A percentile compares a stretch with the other conserved stretches of the same genome.
Evolutionary conservation across 2,329 filamentous ascomycete species (phyloP).

Genomic region (Aureobasidium subglaciale): DNA sequence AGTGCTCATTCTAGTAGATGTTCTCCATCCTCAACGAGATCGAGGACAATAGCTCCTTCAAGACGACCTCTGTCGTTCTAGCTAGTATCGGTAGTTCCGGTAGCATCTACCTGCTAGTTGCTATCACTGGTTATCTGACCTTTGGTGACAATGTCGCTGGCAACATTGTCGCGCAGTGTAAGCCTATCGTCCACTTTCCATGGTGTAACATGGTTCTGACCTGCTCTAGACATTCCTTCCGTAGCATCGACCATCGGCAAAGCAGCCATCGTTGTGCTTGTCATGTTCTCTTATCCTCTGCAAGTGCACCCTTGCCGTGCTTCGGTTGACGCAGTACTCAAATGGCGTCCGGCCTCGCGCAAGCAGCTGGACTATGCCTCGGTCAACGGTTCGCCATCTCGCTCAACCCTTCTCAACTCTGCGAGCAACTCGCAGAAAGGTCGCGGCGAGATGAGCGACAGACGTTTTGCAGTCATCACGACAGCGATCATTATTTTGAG

Average conservation of each 20-base stretch:
- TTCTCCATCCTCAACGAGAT: conserved; percentile 98
- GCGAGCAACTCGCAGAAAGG: conserved; percentile 4
- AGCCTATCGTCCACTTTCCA: conserved; percentile 28
- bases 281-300: conserved; percentile 92
- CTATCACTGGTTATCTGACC: conserved; percentile 90
- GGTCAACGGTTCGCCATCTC: conserved; percentile 17
- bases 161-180: conserved; percentile 92
- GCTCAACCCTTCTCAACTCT: conserved; percentile 23
- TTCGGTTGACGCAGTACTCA: conserved; percentile 88
- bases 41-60: conserved; percentile 69
- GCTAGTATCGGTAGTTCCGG: conserved; percentile 86
- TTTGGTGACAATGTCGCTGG: conserved; percentile 85
- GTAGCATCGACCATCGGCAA: conserved; percentile 86
- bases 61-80: conserved; percentile 70
- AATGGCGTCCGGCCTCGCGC: conserved; percentile 64
- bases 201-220: background rate
- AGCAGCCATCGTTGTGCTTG: conserved; percentile 88
- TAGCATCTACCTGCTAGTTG: conserved; percentile 79
- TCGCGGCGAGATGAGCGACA: conserved; percentile 64
- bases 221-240: conserved; percentile 56
- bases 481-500: conserved; percentile 76
- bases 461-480: conserved; percentile 83
- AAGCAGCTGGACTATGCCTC: conserved; percentile 12
- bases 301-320: conserved; percentile 95
- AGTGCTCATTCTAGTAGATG: conserved; percentile 56